phyloP scores from a whole-genome alignment of 2,329 filamentous ascomycete genomes.

The Fusarium haematococcum region DNA sequence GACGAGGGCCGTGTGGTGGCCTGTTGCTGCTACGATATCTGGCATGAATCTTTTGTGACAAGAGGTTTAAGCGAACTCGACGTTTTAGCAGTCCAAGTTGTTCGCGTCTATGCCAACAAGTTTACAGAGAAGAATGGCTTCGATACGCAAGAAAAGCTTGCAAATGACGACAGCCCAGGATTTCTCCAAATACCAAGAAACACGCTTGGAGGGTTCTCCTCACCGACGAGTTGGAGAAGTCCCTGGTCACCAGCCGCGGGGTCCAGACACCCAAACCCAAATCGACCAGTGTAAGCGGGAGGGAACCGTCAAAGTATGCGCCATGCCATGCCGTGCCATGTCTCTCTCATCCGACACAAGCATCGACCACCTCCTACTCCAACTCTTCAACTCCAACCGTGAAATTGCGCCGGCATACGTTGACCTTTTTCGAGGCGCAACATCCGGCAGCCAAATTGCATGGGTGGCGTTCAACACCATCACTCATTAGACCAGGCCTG shows the following conservation, averaged over 20 bases:
- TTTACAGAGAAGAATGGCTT: background rate
- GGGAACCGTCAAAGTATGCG: background rate
- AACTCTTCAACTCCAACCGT: slow-evolving; percentile 2
- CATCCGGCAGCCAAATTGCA: slow-evolving; percentile 23
- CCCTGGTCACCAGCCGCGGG: background rate
- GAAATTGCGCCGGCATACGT: background rate
- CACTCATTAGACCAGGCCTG: background rate
- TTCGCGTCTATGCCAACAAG: background rate
- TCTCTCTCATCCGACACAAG: background rate
- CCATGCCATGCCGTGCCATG: background rate
- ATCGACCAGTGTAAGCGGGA: background rate
- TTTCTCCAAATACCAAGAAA: slow-evolving; percentile 29
- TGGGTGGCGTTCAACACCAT: slow-evolving; percentile 20
- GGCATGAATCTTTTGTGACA: background rate
- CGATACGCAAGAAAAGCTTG: background rate
- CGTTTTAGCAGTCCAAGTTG: background rate
- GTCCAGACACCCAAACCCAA: background rate
- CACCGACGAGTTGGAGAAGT: slow-evolving; percentile 38
- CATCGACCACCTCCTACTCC: slow-evolving; percentile 7
- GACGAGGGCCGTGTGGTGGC: background rate
- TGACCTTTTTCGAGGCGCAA: background rate
- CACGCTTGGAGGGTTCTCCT: slow-evolving; percentile 29
- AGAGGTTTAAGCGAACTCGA: background rate
- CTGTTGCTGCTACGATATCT: background rate
- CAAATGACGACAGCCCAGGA: slow-evolving; percentile 27